Evolutionary conservation across 163 green algal genomes (phyloP), one percentile per base, ranked within the genome.

Genomic region (Coccomyxa subellipsoidea): DNA sequence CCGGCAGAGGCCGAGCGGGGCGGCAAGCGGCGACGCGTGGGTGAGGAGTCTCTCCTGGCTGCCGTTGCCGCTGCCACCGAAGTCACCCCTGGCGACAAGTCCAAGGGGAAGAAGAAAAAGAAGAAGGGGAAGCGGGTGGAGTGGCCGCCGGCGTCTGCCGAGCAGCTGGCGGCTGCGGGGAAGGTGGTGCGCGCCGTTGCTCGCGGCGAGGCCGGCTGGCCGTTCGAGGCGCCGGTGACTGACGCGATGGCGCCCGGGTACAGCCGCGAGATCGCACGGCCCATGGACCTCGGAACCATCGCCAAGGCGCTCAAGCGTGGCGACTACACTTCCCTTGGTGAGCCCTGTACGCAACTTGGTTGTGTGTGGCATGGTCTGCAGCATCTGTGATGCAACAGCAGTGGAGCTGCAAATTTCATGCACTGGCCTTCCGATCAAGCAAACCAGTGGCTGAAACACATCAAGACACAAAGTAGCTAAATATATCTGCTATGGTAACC

Each of bases 281-380:
- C 89, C 54, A 92, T 91, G 87, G 83, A 91, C 82, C 80, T 92
- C 25, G 81, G 73, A 54, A 88, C 80, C 32, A 59, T 92, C 15
- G 54, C 32, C 2, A 59, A 79, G 59, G 87, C 79, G 37, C 70
- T 91, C 66, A 35, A 77, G 15, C 31, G 54, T 27, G 59, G 54
- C 4, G 38, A 66, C 0, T 87, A 87, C 31, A 38, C 54, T 39
- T 76, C 72, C 12, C 47, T 81, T 27, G 77, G 77, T 81, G 47
- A 12, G 77, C 77, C 76, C n/a, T 12, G 27, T 31, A 73, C 10
- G 7, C 7, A 36, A 36, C 59, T 32, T 7, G 7, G 9, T 7
- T 8, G 27, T 73, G 25, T 15, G 59, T 29, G 9, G 29, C 10
- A 34, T 12, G 21, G 7, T 4, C 29, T 3, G 18, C 66, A 35